Evolutionary conservation across 805 yeast genomes (phyloP), one percentile per base, ranked within the genome.

Genomic region (Kregervanrija delftensis): DNA sequence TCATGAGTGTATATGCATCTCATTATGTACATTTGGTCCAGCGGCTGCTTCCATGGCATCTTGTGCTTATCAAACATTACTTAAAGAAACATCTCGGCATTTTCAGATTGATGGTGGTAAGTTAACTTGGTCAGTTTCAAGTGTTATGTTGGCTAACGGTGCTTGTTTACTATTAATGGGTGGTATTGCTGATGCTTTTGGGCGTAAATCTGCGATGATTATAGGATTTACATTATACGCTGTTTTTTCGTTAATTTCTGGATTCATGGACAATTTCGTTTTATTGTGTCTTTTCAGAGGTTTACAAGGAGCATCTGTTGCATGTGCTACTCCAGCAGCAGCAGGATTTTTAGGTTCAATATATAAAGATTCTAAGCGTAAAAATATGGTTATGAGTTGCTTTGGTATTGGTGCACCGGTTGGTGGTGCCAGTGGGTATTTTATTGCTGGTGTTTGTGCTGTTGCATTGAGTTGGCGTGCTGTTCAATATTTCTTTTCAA

Each of bases 341-440:
- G 74, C 73, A 6, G 78, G 77, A 1, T 61, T 72, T 37, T 49
- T 73, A 1, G 73, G 76, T 1, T 56, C 73, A 4, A 57, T 60
- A 4, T 73, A 73, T 46, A 54, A 53, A 31, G 67, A 69, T 30
- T 64, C 73, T 0, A 49, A 51, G 34, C 48, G 76, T 33, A 71
- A 71, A 48, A 72, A 72, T 50, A 49, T 65, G 49, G 74, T 57
- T 13, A 58, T 71, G 68, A 69, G 74, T 34, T 55, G 65, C 31
- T 68, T 71, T 47, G 56, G 69, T 8, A 68, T 69, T 2, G 77
- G 78, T 5, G 75, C 76, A 1, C 78, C 78, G 2, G 52, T 69
- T 5, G 78, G 78, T 15, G 69, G 65, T 39, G 69, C 72, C 3
- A 48, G 56, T 14, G 78, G 77, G 1, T 60, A 60, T n/a, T 49